A percentile compares a stretch with the other conserved stretches of the same genome.
Evolutionary conservation across 2,329 filamentous ascomycete species (phyloP).

Genomic region (Bisporella sp.): DNA sequence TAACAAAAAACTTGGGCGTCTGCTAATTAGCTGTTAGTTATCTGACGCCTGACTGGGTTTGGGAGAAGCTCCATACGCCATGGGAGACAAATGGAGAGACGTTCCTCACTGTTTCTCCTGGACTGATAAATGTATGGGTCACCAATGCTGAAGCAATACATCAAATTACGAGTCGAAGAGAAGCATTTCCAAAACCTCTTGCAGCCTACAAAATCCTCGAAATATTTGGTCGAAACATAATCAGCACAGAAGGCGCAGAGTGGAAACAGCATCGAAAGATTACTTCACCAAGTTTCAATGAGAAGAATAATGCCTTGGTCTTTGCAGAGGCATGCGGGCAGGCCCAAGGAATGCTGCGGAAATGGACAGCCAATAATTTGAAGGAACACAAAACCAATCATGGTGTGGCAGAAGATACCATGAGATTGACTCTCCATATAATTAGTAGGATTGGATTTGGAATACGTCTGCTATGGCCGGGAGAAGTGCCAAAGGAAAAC

Average conservation of each 20-base stretch:
- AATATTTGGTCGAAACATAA: constrained; percentile 64
- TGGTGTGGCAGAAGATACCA: constrained; percentile 37
- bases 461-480: constrained; percentile 27
- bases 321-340: constrained; percentile 31
- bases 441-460: constrained; percentile 48
- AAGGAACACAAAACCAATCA: constrained; percentile 25
- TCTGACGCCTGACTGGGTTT: constrained; percentile 54
- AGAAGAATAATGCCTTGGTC: constrained; percentile 33
- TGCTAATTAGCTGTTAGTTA: constrained; percentile 30
- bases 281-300: constrained; percentile 34
- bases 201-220: constrained; percentile 51
- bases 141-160: constrained; percentile 40
- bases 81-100: constrained; percentile 56
- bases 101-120: constrained; percentile 57
- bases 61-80: constrained; percentile 45
- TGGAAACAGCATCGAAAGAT: constrained; percentile 38
- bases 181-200: constrained; percentile 65
- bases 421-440: constrained; percentile 44
- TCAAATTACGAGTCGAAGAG: constrained; percentile 58
- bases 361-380: constrained; percentile 5
- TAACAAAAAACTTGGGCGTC: background rate
- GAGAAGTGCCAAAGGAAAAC: constrained; percentile 21
- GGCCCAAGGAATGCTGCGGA: constrained; percentile 7
- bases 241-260: constrained; percentile 42
- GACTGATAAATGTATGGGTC: constrained; percentile 44